Evolutionary conservation across 495 filamentous ascomycete genomes (phyloP).

Genomic region (Xylaria venustula): DNA sequence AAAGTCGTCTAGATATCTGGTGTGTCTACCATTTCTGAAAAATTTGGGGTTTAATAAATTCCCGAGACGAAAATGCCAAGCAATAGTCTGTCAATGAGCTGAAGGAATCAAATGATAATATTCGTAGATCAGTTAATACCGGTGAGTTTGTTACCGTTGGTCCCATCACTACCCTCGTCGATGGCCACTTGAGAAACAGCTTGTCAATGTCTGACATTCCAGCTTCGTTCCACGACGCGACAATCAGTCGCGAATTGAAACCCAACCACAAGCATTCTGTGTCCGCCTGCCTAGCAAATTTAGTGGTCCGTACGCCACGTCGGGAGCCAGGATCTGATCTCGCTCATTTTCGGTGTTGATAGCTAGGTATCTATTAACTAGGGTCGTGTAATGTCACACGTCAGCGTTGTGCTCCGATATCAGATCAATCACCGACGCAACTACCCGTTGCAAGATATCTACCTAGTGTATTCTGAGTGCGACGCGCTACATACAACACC

Average conservation of each 20-base stretch:
- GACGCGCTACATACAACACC: no score
- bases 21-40: no score
- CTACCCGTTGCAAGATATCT: conserved; percentile 9
- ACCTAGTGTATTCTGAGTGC: neutral
- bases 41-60: neutral
- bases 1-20: no score
- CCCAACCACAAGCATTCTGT: no score
- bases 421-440: conserved; percentile 15
- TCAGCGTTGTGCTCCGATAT: conserved; percentile 13
- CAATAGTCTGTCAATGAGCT: no score
- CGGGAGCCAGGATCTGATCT: neutral
- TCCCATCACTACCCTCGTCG: neutral
- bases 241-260: no score
- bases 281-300: neutral
- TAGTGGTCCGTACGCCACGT: neutral
- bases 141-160: neutral
- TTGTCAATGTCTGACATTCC: neutral
- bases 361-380: neutral
- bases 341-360: no score
- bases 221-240: neutral
- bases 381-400: conserved; percentile 11
- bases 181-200: neutral
- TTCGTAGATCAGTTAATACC: neutral
- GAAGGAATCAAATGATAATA: neutral
- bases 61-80: neutral